Percentiles rank a stretch among this genome's conserved stretches.
Evolutionary conservation across 2,329 filamentous ascomycete genomes (phyloP).

Genomic region (Clonostachys rhizophaga): DNA sequence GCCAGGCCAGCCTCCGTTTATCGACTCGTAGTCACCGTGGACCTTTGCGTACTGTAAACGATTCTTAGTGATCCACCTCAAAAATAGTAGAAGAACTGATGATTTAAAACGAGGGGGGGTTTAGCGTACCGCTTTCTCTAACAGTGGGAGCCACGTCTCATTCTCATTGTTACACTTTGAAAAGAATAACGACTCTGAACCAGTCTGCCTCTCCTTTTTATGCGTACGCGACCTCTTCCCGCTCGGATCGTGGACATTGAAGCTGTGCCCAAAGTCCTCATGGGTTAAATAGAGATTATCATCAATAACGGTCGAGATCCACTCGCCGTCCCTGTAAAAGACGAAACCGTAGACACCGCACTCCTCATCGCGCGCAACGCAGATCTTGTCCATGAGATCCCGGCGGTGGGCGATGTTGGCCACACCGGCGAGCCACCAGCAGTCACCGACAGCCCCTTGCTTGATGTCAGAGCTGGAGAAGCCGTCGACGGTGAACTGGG

Average conservation of each 20-base stretch:
- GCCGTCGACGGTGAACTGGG: slow-evolving; percentile 31
- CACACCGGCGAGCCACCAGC: slow-evolving; percentile 69
- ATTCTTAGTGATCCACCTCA: slow-evolving; percentile 2
- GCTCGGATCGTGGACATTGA: slow-evolving; percentile 28
- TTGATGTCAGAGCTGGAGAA: slow-evolving; percentile 34
- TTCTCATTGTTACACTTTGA: slow-evolving; percentile 64
- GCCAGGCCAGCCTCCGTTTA: slow-evolving; percentile 62
- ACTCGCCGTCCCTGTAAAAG: slow-evolving; percentile 67
- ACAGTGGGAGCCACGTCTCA: slow-evolving; percentile 69
- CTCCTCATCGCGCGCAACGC: slow-evolving; percentile 61
- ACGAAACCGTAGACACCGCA: slow-evolving; percentile 72
- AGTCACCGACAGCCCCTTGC: slow-evolving; percentile 54
- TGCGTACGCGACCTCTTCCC: slow-evolving; percentile 55
- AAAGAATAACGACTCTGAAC: slow-evolving; percentile 66
- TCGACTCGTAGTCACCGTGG: slow-evolving; percentile 66
- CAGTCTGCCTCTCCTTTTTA: slow-evolving; percentile 59
- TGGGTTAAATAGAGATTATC: slow-evolving; percentile 47
- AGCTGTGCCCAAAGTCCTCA: slow-evolving; percentile 32
- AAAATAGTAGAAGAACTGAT: not conserved
- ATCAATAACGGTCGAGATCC: slow-evolving; percentile 68
- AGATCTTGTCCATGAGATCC: slow-evolving; percentile 61
- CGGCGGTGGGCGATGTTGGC: slow-evolving; percentile 63
- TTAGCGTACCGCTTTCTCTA: slow-evolving; percentile 57
- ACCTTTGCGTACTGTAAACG: slow-evolving; percentile 59
- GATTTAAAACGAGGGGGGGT: not conserved